Base-by-base conservation (phyloP, 345 rosid genomes). In the Pistacia integerrima region DNA sequence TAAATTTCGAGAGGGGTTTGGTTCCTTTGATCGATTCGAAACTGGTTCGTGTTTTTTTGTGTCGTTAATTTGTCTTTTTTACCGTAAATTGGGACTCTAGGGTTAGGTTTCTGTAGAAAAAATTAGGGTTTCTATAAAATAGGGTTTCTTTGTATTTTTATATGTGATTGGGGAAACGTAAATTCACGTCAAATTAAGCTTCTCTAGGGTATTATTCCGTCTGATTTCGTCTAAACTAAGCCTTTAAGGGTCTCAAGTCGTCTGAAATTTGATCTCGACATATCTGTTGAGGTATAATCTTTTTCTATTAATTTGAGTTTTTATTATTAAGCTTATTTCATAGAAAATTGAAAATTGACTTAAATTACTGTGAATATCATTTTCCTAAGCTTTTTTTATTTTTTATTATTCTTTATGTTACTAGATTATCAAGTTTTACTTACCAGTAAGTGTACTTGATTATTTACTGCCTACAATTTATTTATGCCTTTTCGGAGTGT, bases 1-100 rank as follows among this genome's bases (percentile, higher is more conserved):
- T 82, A 76, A 81, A 88, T 84, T 80, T 11, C 1, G 11, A 57
- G 60, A 79, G 89, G 89, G 88, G 9, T 81, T 77, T 82, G 16
- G 76, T 61, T 82, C 70, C 8, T 3, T 59, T 73, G 67, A 62
- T 68, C 12, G 35, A 16, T 20, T 61, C 67, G 72, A 61, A 1
- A 3, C 22, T 33, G 22, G 61, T 69, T 75, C n/a, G 11, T 75
- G 30, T 30, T 49, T 14, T 54, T 51, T 64, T 46, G 2, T 11
- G 48, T 2, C 22, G 44, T 58, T 14, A 82, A 76, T 83, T 81
- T 18, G 57, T 51, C 70, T 44, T 73, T 46, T 30, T 17, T 44
- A 58, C 56, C 17, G 70, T 78, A 52, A 74, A 72, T 73, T 67
- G 59, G 72, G 67, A 67, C 18, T 70, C 80, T 84, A 86, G 87